Base-by-base conservation (phyloP, 2,329 filamentous ascomycete species). In the Nemania serpens region DNA sequence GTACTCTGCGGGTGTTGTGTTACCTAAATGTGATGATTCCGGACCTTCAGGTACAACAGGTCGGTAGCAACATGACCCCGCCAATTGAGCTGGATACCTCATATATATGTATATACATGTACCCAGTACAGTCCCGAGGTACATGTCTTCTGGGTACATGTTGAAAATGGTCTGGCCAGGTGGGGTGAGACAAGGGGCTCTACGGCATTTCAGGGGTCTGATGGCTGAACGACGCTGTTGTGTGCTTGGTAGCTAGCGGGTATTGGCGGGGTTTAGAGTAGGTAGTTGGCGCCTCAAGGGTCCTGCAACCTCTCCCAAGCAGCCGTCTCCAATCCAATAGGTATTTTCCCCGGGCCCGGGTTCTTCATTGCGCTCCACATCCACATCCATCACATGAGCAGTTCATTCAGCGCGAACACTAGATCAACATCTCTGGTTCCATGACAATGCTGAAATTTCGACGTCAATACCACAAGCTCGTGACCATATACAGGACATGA, bases 141-240 rank as follows among this genome's bases (percentile, higher is more conserved):
- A 29, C 7, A 29, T 29, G 25, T 7, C 25, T 29, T n/a, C n/a
- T 29, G 7, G 25, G 25, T 29, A 29, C 25, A 29, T 29, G 25
- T 7, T 29, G 4, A 29, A n/a, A n/a, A n/a, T n/a, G n/a, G 25
- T 29, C 7, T 29, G 25, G 25, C 43, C 22, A 18, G 18, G 55
- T 43, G 55, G 54, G 55, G 55, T 50, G 49, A 50, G 55, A 57
- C 55, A 50, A 25, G 37, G 45, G 34, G 15, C 15, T 39, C 2
- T 15, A 36, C n/a, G 4, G 39, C 18, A 50, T 43, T 11, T 15
- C 25, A 42, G 46, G 46, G 46, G 36, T 48, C 33, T 10, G 25
- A 29, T 29, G 15, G 43, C 34, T 12, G 12, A 6, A 36, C 7
- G 7, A 36, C 12, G 34, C 34, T 36, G 34, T 36, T n/a, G n/a